Percentiles rank a stretch among this genome's conserved stretches.
Evolutionary conservation across 1,284 basidiomycete species (phyloP).

Genomic region (Athelia sp.): DNA sequence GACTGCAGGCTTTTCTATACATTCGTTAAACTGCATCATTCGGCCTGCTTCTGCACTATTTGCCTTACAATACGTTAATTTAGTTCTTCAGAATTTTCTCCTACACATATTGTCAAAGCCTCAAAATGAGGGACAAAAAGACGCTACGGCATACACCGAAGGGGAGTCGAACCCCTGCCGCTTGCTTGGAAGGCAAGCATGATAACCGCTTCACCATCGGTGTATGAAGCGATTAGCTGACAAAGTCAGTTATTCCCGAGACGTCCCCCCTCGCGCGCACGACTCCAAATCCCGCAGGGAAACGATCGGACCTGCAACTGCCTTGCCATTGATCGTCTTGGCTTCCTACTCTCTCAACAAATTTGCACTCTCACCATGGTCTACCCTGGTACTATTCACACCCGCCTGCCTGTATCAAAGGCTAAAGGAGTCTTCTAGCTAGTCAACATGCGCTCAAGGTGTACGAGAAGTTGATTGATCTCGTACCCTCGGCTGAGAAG

Average conservation of each 20-base stretch:
- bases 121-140: not conserved
- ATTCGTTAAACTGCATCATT: too few relatives aligned
- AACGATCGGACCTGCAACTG: too few relatives aligned
- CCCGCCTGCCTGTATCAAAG: not conserved
- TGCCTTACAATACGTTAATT: too few relatives aligned
- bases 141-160: slow-evolving; percentile 34
- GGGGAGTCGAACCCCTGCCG: slow-evolving; percentile 56
- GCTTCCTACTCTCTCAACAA: not conserved
- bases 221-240: too few relatives aligned
- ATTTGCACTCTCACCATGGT: not conserved
- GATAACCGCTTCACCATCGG: slow-evolving; percentile 54
- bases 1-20: too few relatives aligned
- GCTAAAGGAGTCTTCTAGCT: slow-evolving; percentile 21
- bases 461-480: slow-evolving; percentile 40
- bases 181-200: slow-evolving; percentile 62
- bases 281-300: too few relatives aligned
- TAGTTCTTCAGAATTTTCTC: too few relatives aligned
- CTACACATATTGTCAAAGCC: too few relatives aligned
- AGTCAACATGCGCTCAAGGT: slow-evolving; percentile 46
- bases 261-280: too few relatives aligned
- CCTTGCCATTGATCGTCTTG: not conserved
- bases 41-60: too few relatives aligned
- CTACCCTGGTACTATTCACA: not conserved
- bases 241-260: too few relatives aligned
- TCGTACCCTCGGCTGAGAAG: slow-evolving; percentile 42